phyloP scores from a whole-genome alignment of 306 rosid genomes.

The Spatholobus suberectus region DNA sequence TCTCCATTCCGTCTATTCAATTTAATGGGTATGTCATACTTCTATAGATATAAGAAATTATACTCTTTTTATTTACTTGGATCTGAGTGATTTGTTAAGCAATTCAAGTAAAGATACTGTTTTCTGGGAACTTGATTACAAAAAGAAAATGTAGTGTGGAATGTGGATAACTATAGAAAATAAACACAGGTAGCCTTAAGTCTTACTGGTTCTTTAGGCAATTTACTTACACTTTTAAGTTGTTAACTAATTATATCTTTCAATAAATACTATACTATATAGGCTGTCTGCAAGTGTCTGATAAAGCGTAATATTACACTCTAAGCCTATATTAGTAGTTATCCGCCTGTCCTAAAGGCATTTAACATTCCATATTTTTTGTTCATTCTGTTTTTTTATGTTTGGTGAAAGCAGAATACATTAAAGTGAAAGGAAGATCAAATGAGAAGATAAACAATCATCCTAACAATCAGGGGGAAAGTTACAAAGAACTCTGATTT shows the following conservation, averaged over 20 bases:
- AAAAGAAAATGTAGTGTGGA: background rate
- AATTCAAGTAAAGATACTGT: background rate
- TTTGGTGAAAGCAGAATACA: background rate
- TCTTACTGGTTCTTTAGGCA: background rate
- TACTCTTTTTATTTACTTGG: background rate
- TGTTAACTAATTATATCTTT: background rate
- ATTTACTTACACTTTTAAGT: background rate
- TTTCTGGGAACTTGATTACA: background rate
- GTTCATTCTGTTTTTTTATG: background rate
- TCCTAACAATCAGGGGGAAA: no score
- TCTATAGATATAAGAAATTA: background rate
- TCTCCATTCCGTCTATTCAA: conserved; percentile 97
- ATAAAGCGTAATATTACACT: no score
- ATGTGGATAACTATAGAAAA: conserved; percentile 13
- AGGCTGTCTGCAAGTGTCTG: background rate
- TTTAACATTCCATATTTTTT: background rate
- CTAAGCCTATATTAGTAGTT: background rate
- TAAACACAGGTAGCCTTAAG: background rate
- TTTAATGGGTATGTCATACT: conserved; percentile 79
- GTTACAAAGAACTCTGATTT: background rate
- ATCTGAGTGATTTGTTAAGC: conserved; percentile 7
- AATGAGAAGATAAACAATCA: no score
- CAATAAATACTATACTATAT: background rate
- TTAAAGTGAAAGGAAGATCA: background rate
- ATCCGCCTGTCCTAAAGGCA: background rate